phyloP scores from a whole-genome alignment of 1,139 yeast genomes.

The Candida neerlandica region DNA sequence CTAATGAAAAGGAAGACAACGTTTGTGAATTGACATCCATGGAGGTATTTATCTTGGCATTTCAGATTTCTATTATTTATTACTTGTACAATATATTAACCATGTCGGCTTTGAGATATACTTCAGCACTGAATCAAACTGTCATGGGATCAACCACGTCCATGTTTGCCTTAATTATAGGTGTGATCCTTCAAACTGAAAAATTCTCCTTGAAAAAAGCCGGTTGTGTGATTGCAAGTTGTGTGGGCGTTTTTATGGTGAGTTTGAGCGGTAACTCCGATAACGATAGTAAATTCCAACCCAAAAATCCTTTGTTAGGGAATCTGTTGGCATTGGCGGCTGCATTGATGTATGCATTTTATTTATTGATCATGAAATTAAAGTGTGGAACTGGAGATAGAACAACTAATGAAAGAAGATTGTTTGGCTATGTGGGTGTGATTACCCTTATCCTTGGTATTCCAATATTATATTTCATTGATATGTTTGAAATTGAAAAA shows the following conservation, averaged over 20 bases:
- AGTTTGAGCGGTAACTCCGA: constrained; percentile 37
- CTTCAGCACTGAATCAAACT: constrained; percentile 57
- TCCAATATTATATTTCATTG: constrained; percentile 39
- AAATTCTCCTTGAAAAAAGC: constrained; percentile 44
- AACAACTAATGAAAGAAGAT: constrained; percentile 47
- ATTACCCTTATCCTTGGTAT: constrained; percentile 39
- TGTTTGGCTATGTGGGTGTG: constrained; percentile 53
- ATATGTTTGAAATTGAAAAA: constrained; percentile 38
- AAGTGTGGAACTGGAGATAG: constrained; percentile 47
- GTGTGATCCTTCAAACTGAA: constrained; percentile 44
- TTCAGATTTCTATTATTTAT: constrained; percentile 46
- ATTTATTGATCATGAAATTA: constrained; percentile 45
- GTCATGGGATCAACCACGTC: constrained; percentile 55
- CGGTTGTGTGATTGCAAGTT: constrained; percentile 46
- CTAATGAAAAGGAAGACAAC: constrained; percentile 11
- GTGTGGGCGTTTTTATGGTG: constrained; percentile 50
- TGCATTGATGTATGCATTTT: constrained; percentile 51
- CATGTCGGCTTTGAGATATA: constrained; percentile 46
- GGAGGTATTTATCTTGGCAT: constrained; percentile 40
- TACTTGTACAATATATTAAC: constrained; percentile 41
- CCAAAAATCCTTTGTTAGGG: constrained; percentile 47
- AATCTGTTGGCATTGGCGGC: constrained; percentile 48
- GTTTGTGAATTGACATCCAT: constrained; percentile 23
- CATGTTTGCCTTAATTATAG: constrained; percentile 51
- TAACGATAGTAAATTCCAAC: constrained; percentile 26